Evolutionary conservation across 495 filamentous ascomycete species (phyloP).

Genomic region (Penicillium soppii): DNA sequence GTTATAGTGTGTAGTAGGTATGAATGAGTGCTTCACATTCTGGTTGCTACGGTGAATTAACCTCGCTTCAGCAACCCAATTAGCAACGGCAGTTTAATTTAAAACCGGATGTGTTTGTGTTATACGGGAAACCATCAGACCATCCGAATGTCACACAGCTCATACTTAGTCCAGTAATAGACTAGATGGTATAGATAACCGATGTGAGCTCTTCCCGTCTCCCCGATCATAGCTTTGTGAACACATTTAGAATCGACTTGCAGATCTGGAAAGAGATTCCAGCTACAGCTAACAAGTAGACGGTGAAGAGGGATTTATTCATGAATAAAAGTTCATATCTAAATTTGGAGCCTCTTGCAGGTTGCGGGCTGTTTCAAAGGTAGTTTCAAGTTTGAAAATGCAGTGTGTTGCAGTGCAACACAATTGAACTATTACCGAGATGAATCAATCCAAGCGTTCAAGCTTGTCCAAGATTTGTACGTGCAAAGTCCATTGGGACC

Average conservation of each 20-base stretch:
- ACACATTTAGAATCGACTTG: background rate
- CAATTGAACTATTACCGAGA: too few relatives aligned
- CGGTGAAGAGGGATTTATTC: too few relatives aligned
- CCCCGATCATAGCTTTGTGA: background rate
- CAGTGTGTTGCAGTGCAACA: background rate
- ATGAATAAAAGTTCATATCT: background rate
- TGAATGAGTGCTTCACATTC: too few relatives aligned
- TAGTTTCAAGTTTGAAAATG: background rate
- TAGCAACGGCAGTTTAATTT: constrained; percentile 1
- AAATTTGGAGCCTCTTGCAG: background rate
- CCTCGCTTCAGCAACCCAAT: background rate
- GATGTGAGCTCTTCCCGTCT: background rate
- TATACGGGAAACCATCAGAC: constrained; percentile 11
- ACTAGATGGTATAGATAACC: too few relatives aligned
- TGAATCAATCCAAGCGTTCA: too few relatives aligned
- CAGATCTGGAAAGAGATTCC: constrained; percentile 10
- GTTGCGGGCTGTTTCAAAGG: background rate
- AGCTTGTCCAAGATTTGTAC: too few relatives aligned
- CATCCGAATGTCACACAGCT: constrained; percentile 14
- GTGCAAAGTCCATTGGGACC: too few relatives aligned
- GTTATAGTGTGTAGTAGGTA: too few relatives aligned
- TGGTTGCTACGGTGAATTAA: background rate
- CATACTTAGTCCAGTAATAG: too few relatives aligned
- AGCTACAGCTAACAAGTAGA: constrained; percentile 5
- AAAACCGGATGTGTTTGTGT: constrained; percentile 11